Conservation (phyloP, 73 alveolate species). For the Durusdinium trenchii region DNA sequence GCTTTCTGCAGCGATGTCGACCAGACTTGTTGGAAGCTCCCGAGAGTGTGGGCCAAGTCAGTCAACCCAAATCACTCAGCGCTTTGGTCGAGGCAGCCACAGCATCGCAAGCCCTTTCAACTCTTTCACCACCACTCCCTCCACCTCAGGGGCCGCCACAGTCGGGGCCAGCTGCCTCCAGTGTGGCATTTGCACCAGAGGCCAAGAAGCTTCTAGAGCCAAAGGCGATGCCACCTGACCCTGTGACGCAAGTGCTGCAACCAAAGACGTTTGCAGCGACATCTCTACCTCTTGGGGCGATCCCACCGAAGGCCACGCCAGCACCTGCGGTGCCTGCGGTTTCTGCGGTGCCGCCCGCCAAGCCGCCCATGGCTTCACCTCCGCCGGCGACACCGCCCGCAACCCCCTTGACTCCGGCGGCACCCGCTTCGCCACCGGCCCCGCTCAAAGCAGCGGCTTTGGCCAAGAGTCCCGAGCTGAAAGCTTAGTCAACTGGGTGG, state of each 20-base stretch:
- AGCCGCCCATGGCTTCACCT: neutral
- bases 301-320: slow-evolving; percentile 36
- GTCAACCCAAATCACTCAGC: neutral
- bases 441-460: slow-evolving; percentile 8
- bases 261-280: neutral
- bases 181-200: neutral
- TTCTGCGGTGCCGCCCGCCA: neutral
- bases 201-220: neutral
- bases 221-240: neutral
- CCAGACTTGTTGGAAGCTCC: slow-evolving; percentile 61
- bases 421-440: slow-evolving; percentile 21
- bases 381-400: neutral
- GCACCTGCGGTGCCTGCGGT: neutral
- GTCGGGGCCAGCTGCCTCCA: neutral
- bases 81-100: slow-evolving; percentile 23
- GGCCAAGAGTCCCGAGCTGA: neutral
- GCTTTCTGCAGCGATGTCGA: slow-evolving; percentile 73
- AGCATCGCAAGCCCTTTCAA: neutral
- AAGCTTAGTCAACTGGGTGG: no score
- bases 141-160: slow-evolving; percentile 4
- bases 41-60: neutral
- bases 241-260: neutral
- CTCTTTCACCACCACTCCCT: slow-evolving; percentile 5
- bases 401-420: neutral
- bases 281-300: neutral